Evolutionary conservation across 208 protist species (phyloP), one percentile per base, ranked within the genome.

Genomic region (Zelonia costaricensis): DNA sequence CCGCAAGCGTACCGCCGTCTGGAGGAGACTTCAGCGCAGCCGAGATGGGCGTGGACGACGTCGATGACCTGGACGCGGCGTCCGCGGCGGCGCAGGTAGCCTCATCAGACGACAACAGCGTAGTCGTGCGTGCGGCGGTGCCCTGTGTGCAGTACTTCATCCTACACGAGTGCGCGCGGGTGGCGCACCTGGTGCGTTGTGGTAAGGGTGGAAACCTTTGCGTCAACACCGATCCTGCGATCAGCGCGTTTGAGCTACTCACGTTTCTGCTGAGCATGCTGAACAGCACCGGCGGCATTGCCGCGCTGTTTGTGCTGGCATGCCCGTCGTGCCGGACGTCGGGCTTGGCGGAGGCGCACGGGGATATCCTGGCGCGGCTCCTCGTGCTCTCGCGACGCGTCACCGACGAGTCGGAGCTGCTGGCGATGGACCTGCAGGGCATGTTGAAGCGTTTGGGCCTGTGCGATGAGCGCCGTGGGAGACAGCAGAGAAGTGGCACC

Each of bases 111-210:
- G 43, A 18, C 30, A 15, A n/a, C 28, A 35, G 4, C 16, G 33
- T 49, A 36, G 46, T 35, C 7, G 46, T 62, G 15, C 36, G 61
- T 22, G 48, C 61, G 0, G 61, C 49, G 2, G 35, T 80, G 5
- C 69, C 68, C 20, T 80, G 74, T 22, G 67, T 76, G 22, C 60
- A 63, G 35, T 46, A 72, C 62, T 76, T 76, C 27, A 75, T 80
- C 16, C 6, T 80, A 13, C 23, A 47, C 43, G 68, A 80, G 53
- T 80, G 74, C 62, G 57, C 65, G 27, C 65, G 65, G 6, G n/a
- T 72, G 31, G 56, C 65, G 25, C 67, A 61, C 35, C 58, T 53
- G 12, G 69, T 70, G 46, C 43, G 47, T n/a, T n/a, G n/a, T 20
- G 69, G 62, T 23, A 39, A 63, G 5, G 57, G 54, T 4, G 60